Evolutionary conservation across 805 yeast genomes (phyloP), one percentile per base, ranked within the genome.

Genomic region (Kodamaea fukazawae): DNA sequence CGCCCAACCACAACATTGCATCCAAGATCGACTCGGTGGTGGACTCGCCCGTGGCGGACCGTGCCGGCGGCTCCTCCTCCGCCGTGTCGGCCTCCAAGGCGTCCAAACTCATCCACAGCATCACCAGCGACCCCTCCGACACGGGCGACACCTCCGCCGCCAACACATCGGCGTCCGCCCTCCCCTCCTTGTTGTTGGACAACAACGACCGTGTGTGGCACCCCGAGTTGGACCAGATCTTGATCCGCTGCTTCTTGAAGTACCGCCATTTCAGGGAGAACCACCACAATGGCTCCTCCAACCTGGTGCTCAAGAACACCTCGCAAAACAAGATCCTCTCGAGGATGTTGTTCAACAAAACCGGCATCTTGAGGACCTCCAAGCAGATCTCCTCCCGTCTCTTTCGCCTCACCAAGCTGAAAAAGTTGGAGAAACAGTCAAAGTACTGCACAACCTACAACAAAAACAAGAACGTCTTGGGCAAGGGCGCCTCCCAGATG

Each of bases 271-370:
- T 64, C 46, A 54, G 55, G 36, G 57, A 55, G 10, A 53, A 53
- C 36, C 60, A 56, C 20, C 39, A 46, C 10, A 41, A 42, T 7
- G 47, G 52, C 20, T 46, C 48, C 31, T 43, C 60, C 0, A 30
- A 26, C n/a, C 42, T 55, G 7, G 46, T 58, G 6, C 51, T 64
- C 42, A 61, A 57, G 34, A 57, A 58, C 32, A 56, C 70, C 11
- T 57, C 48, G 29, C 72, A 66, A 43, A 67, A 67, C 46, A 68
- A 66, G 42, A 60, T 66, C 10, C 50, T 69, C 31, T 64, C 71
- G 3, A 53, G 71, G 34, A 66, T 69, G 72, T 43, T 69, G 23
- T 53, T 53, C 18, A 60, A 60, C 43, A 64, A 59, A 44, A 59
- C 71, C 6, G 67, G 68, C 8, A 49, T 62, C 1, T 48, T 54